These are phyloP conservation scores for Debaryomyces fabryi DNA, from an alignment of 1,139 yeast species.

Conservation along the genomic window DNA sequence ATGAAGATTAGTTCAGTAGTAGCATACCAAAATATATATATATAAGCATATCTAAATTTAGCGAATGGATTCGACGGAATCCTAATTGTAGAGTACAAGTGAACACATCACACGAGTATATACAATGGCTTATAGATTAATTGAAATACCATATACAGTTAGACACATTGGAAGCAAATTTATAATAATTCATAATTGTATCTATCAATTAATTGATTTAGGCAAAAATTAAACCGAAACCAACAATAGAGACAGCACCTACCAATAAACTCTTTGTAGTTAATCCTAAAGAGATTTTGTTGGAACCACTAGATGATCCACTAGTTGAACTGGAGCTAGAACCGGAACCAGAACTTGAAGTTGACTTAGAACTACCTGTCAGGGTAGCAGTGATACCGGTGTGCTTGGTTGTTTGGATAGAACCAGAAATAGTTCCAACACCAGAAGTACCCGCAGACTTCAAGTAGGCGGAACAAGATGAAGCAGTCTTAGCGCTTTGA, in stretches of 20 bases:
- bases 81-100: background rate
- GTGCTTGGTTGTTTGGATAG: constrained; percentile 27
- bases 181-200: background rate
- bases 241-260: constrained; percentile 26
- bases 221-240: constrained; percentile 24
- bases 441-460: constrained; percentile 46
- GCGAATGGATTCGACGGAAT: background rate
- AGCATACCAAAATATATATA: background rate
- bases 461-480: constrained; percentile 50
- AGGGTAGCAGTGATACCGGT: constrained; percentile 30
- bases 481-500: constrained; percentile 49
- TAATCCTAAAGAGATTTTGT: constrained; percentile 20
- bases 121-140: background rate
- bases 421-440: constrained; percentile 38
- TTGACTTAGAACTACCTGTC: constrained; percentile 26
- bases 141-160: background rate
- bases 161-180: constrained; percentile 1
- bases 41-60: background rate
- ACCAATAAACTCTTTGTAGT: constrained; percentile 23
- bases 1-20: constrained; percentile 19
- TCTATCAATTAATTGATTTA: constrained; percentile 12
- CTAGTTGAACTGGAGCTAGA: constrained; percentile 18
- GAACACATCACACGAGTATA: background rate
- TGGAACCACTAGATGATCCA: constrained; percentile 17
- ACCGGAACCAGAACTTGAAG: constrained; percentile 14